Conservation (phyloP, 352 stramenopile genomes). For the Phytophthora fragariaefolia region DNA sequence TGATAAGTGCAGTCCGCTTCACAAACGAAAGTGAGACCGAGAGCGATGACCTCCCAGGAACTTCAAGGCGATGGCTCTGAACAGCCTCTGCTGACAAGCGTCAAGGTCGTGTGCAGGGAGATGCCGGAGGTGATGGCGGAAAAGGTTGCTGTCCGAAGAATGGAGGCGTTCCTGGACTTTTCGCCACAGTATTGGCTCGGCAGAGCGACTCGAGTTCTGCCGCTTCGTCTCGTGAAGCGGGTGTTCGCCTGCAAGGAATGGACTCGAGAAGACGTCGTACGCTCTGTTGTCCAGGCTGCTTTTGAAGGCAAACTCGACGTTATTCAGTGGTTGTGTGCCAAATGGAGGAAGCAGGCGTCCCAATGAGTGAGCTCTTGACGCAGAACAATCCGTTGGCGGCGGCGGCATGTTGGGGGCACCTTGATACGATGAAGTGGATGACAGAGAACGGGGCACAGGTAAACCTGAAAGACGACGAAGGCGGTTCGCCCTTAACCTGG, state of each 20-base stretch:
- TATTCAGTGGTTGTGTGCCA: slow-evolving; percentile 2
- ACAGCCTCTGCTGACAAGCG: neutral
- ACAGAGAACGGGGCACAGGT: too few relatives aligned
- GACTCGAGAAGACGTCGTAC: neutral
- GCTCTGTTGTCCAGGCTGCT: neutral
- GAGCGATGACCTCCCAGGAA: slow-evolving; percentile 3
- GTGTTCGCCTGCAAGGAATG: neutral
- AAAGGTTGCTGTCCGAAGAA: neutral
- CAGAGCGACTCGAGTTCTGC: neutral
- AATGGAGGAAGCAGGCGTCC: neutral
- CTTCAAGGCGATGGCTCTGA: neutral
- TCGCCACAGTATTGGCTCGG: neutral
- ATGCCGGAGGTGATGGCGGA: neutral
- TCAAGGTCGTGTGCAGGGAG: neutral
- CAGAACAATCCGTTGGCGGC: neutral
- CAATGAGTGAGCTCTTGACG: neutral
- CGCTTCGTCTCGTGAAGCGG: neutral
- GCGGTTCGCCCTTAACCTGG: too few relatives aligned
- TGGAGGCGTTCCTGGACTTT: slow-evolving; percentile 9
- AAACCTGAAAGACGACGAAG: too few relatives aligned
- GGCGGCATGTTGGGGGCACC: neutral
- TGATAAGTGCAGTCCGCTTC: neutral
- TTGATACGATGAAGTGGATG: too few relatives aligned
- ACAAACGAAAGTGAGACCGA: neutral
- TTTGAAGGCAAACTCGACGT: slow-evolving; percentile 12